Evolutionary conservation across 768 basidiomycete species (phyloP).

Genomic region (Amanita phalloides): DNA sequence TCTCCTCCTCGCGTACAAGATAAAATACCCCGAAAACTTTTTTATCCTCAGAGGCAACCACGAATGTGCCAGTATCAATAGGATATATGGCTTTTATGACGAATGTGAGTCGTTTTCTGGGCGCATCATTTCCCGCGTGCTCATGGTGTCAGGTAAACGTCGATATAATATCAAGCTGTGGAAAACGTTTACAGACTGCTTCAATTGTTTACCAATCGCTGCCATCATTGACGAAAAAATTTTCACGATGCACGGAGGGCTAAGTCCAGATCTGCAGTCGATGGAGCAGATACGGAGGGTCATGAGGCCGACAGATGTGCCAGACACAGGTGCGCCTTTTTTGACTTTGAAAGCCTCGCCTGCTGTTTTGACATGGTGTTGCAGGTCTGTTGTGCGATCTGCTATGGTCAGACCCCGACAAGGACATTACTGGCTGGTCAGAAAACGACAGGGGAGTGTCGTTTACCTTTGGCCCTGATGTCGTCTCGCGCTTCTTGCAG

Average conservation of each 20-base stretch:
- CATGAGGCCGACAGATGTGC: slow-evolving; percentile 98
- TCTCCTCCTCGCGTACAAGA: slow-evolving; percentile 97
- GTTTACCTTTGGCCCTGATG: slow-evolving; percentile 97
- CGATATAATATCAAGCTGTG: slow-evolving; percentile 99
- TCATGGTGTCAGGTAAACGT: slow-evolving; percentile 71
- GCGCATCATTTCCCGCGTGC: slow-evolving; percentile 6
- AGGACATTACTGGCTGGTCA: slow-evolving; percentile 98
- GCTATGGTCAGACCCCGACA: slow-evolving; percentile 98
- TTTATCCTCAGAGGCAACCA: slow-evolving; percentile 99
- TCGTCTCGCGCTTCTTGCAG: slow-evolving; percentile 95
- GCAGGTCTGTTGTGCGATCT: slow-evolving; percentile 95
- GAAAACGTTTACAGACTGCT: slow-evolving; percentile 99
- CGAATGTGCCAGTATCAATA: slow-evolving; percentile 98
- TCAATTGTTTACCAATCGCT: slow-evolving; percentile 98
- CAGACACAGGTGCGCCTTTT: slow-evolving; percentile 73
- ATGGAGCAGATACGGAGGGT: slow-evolving; percentile 99
- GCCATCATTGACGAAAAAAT: slow-evolving; percentile 99
- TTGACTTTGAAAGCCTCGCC: not conserved
- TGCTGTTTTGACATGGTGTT: not conserved
- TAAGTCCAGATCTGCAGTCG: slow-evolving; percentile 94
- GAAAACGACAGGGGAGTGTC: slow-evolving; percentile 99
- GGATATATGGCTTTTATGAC: slow-evolving; percentile 99
- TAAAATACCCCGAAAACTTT: slow-evolving; percentile 99
- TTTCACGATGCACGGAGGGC: slow-evolving; percentile 98
- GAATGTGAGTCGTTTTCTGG: slow-evolving; percentile 63